Evolutionary conservation across 2,329 filamentous ascomycete species (phyloP).

Genomic region (Colletotrichum costaricense): DNA sequence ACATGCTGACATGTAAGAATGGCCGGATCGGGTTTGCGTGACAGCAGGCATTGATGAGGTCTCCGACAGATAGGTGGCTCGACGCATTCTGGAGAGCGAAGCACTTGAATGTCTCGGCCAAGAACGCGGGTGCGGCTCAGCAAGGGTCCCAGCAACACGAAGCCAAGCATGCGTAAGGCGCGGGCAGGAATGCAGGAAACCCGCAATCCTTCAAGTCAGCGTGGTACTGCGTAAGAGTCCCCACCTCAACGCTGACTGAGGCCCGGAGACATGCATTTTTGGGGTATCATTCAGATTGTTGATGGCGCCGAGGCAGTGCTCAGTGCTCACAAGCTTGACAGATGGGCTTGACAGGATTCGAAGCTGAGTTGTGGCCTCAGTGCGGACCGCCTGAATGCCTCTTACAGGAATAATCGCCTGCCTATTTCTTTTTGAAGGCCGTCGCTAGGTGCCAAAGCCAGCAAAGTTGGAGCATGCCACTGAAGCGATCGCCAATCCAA

Average conservation of each 20-base stretch:
- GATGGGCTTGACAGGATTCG: neutral
- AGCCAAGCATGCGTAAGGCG: constrained; percentile 4
- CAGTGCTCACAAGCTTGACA: constrained; percentile 3
- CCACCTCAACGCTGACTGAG: neutral
- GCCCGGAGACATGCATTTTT: neutral
- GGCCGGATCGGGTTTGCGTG: neutral
- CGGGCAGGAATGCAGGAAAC: neutral
- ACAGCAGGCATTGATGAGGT: neutral
- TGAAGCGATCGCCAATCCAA: neutral
- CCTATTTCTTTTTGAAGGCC: neutral
- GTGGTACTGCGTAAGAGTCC: neutral
- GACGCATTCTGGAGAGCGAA: neutral
- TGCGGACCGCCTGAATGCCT: neutral
- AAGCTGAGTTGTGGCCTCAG: neutral
- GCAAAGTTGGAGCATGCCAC: neutral
- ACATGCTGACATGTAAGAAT: neutral
- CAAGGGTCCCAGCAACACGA: neutral
- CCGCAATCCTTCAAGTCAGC: neutral
- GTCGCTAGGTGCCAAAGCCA: neutral
- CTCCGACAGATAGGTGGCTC: neutral
- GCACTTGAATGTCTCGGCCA: neutral
- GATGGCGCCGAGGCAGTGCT: neutral
- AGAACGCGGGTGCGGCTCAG: constrained; percentile 10
- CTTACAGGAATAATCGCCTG: neutral
- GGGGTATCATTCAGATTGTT: neutral